A percentile compares a stretch with the other conserved stretches of the same genome.
phyloP scores from a whole-genome alignment of 495 filamentous ascomycete species.

The Aspergillus hancockii region DNA sequence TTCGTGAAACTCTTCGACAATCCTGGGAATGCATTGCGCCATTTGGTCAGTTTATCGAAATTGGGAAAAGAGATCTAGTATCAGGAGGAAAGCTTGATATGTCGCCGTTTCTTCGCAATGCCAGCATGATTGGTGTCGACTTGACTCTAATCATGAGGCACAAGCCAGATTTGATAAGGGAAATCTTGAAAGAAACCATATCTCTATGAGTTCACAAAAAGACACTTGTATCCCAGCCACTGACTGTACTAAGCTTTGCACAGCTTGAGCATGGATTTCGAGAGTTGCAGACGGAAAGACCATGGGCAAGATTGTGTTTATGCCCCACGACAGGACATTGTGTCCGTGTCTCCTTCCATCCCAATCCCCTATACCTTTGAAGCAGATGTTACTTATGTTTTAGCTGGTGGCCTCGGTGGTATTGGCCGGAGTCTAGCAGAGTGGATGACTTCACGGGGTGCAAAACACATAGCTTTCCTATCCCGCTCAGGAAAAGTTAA shows the following conservation, averaged over 20 bases:
- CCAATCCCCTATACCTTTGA: constrained; percentile 11
- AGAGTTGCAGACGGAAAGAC: constrained; percentile 44
- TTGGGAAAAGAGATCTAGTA: constrained; percentile 19
- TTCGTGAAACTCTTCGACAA: constrained; percentile 48
- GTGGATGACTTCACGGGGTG: constrained; percentile 62
- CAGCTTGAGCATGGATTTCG: constrained; percentile 53
- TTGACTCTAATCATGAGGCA: constrained; percentile 29
- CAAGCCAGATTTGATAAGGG: constrained; percentile 34
- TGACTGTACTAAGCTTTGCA: constrained; percentile 41
- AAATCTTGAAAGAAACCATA: constrained; percentile 30
- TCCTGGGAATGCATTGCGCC: constrained; percentile 56
- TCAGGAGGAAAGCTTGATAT: constrained; percentile 33
- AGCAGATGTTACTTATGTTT: constrained; percentile 42
- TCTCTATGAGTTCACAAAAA: constrained; percentile 29
- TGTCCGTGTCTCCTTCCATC: neutral
- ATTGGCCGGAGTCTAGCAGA: constrained; percentile 59
- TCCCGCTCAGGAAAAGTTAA: constrained; percentile 28
- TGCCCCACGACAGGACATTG: constrained; percentile 17
- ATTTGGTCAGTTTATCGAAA: constrained; percentile 57
- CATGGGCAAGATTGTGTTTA: constrained; percentile 37
- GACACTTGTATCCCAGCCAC: constrained; percentile 33
- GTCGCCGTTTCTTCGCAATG: constrained; percentile 46
- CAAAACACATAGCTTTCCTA: constrained; percentile 54
- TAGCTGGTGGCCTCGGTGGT: constrained; percentile 56
- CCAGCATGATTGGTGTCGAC: constrained; percentile 37